Conservation (phyloP, 805 yeast species). For the Candida maesae region DNA sequence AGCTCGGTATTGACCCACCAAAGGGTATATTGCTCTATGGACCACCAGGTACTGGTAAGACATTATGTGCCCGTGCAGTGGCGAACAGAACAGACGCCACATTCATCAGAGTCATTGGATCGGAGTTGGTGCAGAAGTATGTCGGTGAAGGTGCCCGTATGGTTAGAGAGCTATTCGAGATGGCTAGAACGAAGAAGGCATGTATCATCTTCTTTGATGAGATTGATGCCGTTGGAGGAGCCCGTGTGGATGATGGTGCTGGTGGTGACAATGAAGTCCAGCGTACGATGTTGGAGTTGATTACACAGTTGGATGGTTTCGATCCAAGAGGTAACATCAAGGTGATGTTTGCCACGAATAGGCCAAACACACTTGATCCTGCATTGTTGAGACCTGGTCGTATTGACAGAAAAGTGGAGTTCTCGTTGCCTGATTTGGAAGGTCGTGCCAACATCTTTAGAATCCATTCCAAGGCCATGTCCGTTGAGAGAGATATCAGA, state of each 20-base stretch:
- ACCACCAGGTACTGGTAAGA: conserved; percentile 99
- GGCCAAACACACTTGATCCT: conserved; percentile 97
- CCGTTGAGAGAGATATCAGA: conserved; percentile 94
- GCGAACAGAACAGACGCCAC: conserved; percentile 99
- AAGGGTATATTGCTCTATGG: conserved; percentile 96
- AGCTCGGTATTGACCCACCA: conserved; percentile 97
- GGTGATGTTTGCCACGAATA: conserved; percentile 98
- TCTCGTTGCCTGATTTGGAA: conserved; percentile 92
- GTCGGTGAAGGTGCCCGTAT: conserved; percentile 99
- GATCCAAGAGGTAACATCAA: conserved; percentile 98
- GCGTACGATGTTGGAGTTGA: conserved; percentile 97
- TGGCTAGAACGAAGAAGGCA: conserved; percentile 98
- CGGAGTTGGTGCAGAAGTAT: conserved; percentile 96
- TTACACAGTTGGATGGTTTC: conserved; percentile 96
- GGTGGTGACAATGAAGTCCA: conserved; percentile 99
- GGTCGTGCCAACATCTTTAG: conserved; percentile 98
- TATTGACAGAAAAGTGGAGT: conserved; percentile 97
- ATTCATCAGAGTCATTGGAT: conserved; percentile 95
- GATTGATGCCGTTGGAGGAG: conserved; percentile 99
- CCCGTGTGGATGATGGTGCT: conserved; percentile 99
- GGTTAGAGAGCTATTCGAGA: conserved; percentile 97
- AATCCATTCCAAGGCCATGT: conserved; percentile 96
- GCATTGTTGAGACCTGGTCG: conserved; percentile 98
- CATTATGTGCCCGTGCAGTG: conserved; percentile 97
- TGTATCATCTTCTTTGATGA: conserved; percentile 98